Base-by-base conservation (phyloP, 768 basidiomycete species). In the Sarcomyxa edulis region DNA sequence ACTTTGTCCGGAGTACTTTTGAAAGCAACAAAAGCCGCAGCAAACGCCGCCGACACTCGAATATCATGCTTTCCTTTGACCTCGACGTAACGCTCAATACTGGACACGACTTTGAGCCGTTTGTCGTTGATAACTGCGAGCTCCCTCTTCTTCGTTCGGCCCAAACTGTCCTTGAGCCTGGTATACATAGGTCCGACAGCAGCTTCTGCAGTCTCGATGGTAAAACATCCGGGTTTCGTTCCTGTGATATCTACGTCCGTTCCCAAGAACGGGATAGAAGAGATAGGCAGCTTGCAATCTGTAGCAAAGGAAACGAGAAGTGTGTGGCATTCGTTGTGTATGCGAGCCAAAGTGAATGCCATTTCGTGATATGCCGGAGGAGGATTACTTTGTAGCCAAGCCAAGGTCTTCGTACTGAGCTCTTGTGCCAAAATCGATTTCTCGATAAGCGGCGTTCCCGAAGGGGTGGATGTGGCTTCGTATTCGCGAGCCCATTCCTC, bases 341-440 rank as follows among this genome's bases (percentile, higher is more conserved):
- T 84, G 16, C 88, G 84, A 34, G 73, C 72, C 10, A 96, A 78
- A 15, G 82, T 72, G 48, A 81, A 76, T 2, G 81, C 75, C 85
- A 94, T 91, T 64, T 99, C 95, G 63, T 90, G 82, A 56, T 96
- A 96, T 1, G 85, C 82, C 1, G 77, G 59, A 3, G 91, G 91
- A 5, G 84, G 74, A 0, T 74, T 66, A 20, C 68, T 73, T 61
- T 92, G 91, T 25, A 98, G 74, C 68, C 81, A 83, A 8, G 63
- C 52, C 21, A 92, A 68, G 9, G 84, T 77, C 52, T 74, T 81
- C n/a, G 61, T 48, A 40, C 81, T 80, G 35, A 98, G 68, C 12
- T 84, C 76, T 44, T 72, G 66, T 2, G 81, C 85, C 37, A 88
- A 68, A 11, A 68, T 55, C 9, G 78, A 81, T 22, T 51, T 54